Base-by-base conservation (phyloP, 2,329 filamentous ascomycete species). In the Venturia asperata region DNA sequence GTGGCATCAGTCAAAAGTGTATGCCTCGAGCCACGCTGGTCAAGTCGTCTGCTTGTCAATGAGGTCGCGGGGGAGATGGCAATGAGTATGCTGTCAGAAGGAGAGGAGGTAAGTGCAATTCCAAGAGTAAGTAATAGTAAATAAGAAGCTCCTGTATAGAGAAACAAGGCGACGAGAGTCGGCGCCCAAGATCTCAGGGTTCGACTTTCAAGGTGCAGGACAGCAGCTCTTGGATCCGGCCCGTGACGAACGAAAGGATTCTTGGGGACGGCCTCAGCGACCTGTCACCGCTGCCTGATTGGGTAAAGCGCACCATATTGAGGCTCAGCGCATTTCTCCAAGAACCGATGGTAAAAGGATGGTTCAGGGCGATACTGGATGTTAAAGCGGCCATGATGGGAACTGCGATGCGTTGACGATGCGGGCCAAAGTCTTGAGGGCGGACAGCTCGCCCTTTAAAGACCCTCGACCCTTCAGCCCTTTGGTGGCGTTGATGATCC, bases 401-500 rank as follows among this genome's bases (percentile, higher is more conserved):
- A 58, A 13, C 52, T n/a, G 52, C 52, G 27, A 58, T 58, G 52
- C 52, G 52, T 37, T 27, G 27, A 37, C 30, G 52, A 58, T 37
- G 52, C 52, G 30, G 52, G 5, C 30, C 15, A 37, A 37, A 37
- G 17, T 1, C 52, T 58, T n/a, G 30, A 58, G 30, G 52, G 52
- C 52, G 52, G 52, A 27, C 52, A 58, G 52, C 52, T 58, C 52
- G 52, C 52, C 52, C 52, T 58, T 58, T 58, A 58, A 58, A 58
- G 52, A n/a, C 52, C 52, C 52, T 37, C n/a, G 52, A n/a, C 52
- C 52, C 52, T 37, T 37, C 30, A 58, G 30, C 52, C 52, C 52
- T 58, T 58, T 27, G 47, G 52, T 58, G 52, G 52, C 52, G 52
- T 37, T n/a, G 52, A 11, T 58, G 52, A 58, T 58, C 27, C 49